Percentiles rank a stretch among this genome's conserved stretches.
These are phyloP conservation scores for Hymenoscyphus fraxineus DNA, from an alignment of 2,329 filamentous ascomycete species.

Conservation along the genomic window DNA sequence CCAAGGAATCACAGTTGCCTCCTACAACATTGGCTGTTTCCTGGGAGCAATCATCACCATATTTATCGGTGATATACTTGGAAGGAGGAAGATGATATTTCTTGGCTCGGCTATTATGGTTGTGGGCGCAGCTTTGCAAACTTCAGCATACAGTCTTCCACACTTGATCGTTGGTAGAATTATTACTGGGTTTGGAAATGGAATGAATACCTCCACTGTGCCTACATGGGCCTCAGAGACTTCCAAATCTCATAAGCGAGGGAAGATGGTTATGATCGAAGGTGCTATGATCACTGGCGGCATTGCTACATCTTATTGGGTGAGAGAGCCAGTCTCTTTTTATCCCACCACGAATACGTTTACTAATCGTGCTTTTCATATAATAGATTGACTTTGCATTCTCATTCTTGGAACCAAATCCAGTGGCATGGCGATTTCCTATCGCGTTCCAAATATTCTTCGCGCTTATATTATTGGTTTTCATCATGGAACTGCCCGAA, in stretches of 20 bases:
- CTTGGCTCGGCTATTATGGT: slow-evolving; percentile 55
- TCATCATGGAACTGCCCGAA: slow-evolving; percentile 52
- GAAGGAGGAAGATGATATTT: slow-evolving; percentile 54
- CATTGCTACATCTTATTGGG: slow-evolving; percentile 57
- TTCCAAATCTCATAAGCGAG: slow-evolving; percentile 53
- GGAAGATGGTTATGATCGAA: slow-evolving; percentile 60
- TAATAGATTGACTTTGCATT: slow-evolving; percentile 46
- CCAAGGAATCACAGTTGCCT: slow-evolving; percentile 50
- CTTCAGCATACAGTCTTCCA: slow-evolving; percentile 42
- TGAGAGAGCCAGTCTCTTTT: slow-evolving; percentile 27
- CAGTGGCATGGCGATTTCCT: slow-evolving; percentile 57
- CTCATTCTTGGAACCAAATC: slow-evolving; percentile 46
- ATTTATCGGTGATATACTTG: slow-evolving; percentile 52
- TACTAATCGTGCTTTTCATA: not conserved
- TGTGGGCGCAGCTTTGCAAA: slow-evolving; percentile 47
- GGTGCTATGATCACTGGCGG: slow-evolving; percentile 55
- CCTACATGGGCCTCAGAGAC: slow-evolving; percentile 61
- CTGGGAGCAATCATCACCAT: slow-evolving; percentile 45
- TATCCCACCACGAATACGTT: not conserved
- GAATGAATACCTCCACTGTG: slow-evolving; percentile 46
- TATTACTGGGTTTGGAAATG: slow-evolving; percentile 49
- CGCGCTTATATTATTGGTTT: slow-evolving; percentile 52
- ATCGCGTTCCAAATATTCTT: slow-evolving; percentile 56
- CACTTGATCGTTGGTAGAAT: slow-evolving; percentile 53
- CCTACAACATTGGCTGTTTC: slow-evolving; percentile 59